Evolutionary conservation across 2,329 filamentous ascomycete genomes (phyloP), one percentile per base, ranked within the genome.

Genomic region (Alternaria panax): DNA sequence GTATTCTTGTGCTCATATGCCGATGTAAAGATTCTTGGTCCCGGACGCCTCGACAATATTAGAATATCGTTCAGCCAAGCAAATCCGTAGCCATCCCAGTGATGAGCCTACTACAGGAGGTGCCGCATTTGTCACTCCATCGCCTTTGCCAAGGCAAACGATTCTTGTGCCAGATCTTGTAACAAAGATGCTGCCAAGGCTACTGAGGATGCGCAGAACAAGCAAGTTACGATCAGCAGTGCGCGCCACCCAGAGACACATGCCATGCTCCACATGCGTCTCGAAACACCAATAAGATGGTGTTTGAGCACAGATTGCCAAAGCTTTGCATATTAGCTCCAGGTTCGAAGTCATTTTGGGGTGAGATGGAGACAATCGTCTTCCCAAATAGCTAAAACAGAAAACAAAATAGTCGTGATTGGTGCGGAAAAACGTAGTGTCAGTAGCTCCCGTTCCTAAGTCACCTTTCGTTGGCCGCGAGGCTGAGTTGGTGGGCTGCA

Each of bases 341-440:
- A 42, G 9, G 2, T 16, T 18, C 18, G 28, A 47, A 32, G 28
- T 20, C 24, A 12, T 34, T 47, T 32, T 24, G 45, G 30, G 28
- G 20, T 47, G 28, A 32, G n/a, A 47, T 34, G 45, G 45, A 47
- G 28, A 34, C 18, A 48, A 7, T 48, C 45, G 20, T 36, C 45
- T 48, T 34, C 30, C 14, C 30, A 48, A 48, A 48, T 48, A 48
- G 45, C 28, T 36, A 48, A 48, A 48, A 48, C 45, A 48, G 30
- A 48, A 48, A 48, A 36, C 45, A 48, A 48, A 48, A 36, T 48
- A 34, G 45, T 48, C 45, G 30, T 48, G 45, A 48, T 48, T 48
- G 45, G 28, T 34, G 45, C 45, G 45, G 14, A 14, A 36, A 24
- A 20, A 16, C 14, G 22, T 48, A 36, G 28, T 34, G 30, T n/a